Percentiles rank a stretch among this genome's conserved stretches.
These are phyloP conservation scores for Russula emetica DNA, from an alignment of 768 basidiomycete species.

Conservation along the genomic window DNA sequence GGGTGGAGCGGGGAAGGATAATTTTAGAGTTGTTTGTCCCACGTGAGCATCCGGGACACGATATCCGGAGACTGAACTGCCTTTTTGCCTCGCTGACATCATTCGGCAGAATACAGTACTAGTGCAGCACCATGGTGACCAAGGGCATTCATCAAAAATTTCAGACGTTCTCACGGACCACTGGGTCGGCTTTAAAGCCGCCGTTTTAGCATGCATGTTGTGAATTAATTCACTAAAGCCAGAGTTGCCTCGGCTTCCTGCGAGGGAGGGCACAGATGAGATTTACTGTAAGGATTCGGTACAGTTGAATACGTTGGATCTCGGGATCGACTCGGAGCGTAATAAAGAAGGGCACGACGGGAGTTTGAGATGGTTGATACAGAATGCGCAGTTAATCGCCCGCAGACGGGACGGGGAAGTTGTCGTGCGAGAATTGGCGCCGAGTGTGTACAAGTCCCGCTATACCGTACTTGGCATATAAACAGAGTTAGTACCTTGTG, in stretches of 20 bases:
- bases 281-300: not conserved
- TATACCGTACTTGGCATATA: not conserved
- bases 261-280: not conserved
- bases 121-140: not conserved
- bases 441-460: not conserved
- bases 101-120: not conserved
- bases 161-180: not conserved
- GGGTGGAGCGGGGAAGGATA: no score
- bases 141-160: not conserved
- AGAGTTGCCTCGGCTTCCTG: not conserved
- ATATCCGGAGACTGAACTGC: not conserved
- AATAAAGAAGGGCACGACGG: not conserved
- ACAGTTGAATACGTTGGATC: not conserved
- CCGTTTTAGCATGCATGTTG: no score
- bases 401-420: not conserved
- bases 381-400: not conserved
- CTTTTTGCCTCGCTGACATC: not conserved
- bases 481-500: conserved; percentile 11
- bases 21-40: no score
- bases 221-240: no score
- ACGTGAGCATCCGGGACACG: not conserved
- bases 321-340: not conserved
- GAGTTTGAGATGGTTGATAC: not conserved
- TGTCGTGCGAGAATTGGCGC: not conserved
- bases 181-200: not conserved